Conservation (phyloP, 768 basidiomycete genomes). For the Jaapia argillacea region DNA sequence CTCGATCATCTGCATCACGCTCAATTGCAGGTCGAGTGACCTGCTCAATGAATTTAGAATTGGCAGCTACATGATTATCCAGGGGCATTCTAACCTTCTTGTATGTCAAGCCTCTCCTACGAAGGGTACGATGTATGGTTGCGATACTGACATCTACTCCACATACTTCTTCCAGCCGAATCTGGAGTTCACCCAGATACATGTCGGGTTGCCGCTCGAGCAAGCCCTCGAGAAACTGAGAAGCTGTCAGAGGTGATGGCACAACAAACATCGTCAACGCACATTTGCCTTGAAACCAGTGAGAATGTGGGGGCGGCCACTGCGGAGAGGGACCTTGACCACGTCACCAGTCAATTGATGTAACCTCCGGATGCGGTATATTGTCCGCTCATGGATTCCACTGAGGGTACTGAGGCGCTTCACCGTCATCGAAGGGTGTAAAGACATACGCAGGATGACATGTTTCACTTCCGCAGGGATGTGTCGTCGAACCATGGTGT, state of each 20-base stretch:
- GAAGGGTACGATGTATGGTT: not conserved
- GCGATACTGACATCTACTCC: not conserved
- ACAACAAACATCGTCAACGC: not conserved
- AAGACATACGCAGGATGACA: not conserved
- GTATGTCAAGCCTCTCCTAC: not conserved
- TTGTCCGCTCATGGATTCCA: not conserved
- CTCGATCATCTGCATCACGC: conserved; percentile 2
- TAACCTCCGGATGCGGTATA: not conserved
- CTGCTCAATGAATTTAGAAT: not conserved
- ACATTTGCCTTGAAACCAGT: not conserved
- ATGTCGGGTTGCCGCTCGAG: not conserved
- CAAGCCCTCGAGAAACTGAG: not conserved
- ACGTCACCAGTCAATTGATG: not conserved
- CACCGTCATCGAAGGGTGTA: not conserved
- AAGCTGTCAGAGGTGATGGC: not conserved
- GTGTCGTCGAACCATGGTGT: not conserved
- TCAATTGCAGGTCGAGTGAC: conserved; percentile 2
- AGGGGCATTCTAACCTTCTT: not conserved
- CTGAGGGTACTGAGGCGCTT: not conserved
- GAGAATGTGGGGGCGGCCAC: not conserved
- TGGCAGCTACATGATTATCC: not conserved
- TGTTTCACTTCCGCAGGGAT: not conserved
- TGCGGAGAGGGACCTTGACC: not conserved
- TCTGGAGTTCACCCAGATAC: not conserved
- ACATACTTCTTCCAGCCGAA: not conserved